Percentiles rank a stretch among this genome's conserved stretches.
Evolutionary conservation across 768 basidiomycete genomes (phyloP).

Genomic region (Boletus reticulatus): DNA sequence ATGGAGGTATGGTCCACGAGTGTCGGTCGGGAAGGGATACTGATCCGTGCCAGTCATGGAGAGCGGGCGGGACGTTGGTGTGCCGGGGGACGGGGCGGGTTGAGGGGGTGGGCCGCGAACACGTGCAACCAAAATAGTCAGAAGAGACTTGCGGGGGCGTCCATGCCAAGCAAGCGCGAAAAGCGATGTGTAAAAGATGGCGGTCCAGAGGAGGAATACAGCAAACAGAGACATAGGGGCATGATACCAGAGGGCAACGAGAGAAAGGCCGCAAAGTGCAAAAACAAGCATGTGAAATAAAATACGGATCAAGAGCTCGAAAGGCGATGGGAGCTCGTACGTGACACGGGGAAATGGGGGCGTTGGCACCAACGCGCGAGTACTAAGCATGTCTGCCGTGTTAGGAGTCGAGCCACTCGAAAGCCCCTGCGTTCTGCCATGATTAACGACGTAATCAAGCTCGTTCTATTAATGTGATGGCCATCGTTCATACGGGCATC

Average conservation of each 20-base stretch:
- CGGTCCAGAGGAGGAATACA: conserved; percentile 62
- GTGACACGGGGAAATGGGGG: conserved; percentile 21
- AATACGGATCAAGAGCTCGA: conserved; percentile 43
- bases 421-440: conserved; percentile 42
- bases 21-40: conserved; percentile 44
- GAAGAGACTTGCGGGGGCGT: conserved; percentile 53
- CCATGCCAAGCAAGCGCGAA: conserved; percentile 56
- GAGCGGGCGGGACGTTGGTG: conserved; percentile 39
- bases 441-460: conserved; percentile 65
- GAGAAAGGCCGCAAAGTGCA: conserved; percentile 53
- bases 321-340: conserved; percentile 35
- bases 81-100: conserved; percentile 33
- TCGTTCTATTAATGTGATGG: conserved; percentile 52
- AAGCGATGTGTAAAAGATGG: conserved; percentile 55
- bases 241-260: conserved; percentile 57
- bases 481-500: conserved; percentile 2
- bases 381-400: conserved; percentile 49
- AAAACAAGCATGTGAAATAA: conserved; percentile 58
- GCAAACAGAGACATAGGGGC: conserved; percentile 56
- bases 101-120: conserved; percentile 36
- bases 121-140: conserved; percentile 48
- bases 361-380: conserved; percentile 35
- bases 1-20: conserved; percentile 62
- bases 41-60: conserved; percentile 41
- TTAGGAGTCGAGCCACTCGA: conserved; percentile 47